These are phyloP conservation scores for Prunus armeniaca DNA, from an alignment of 306 rosid species.

Conservation along the genomic window DNA sequence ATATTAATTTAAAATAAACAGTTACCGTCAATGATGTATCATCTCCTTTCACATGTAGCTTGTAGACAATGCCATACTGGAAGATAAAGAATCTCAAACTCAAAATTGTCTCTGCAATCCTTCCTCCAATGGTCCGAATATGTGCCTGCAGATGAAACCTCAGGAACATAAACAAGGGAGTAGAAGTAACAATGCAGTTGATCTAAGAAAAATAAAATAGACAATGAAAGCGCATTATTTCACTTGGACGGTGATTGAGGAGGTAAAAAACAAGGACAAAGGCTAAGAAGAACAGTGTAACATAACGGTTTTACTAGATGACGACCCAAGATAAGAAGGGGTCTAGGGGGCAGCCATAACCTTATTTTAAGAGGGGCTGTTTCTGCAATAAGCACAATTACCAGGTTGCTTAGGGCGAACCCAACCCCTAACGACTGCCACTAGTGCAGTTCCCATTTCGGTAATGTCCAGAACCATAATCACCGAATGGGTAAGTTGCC, in stretches of 20 bases:
- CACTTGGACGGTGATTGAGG: neutral
- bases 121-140: constrained; percentile 68
- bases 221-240: neutral
- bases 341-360: neutral
- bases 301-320: neutral
- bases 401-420: neutral
- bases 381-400: neutral
- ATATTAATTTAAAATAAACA: constrained; percentile 5
- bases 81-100: constrained; percentile 88
- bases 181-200: neutral
- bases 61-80: constrained; percentile 93
- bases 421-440: neutral
- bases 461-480: neutral
- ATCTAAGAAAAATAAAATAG: neutral
- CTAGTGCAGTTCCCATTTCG: neutral
- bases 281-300: neutral
- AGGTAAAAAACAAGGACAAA: neutral
- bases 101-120: constrained; percentile 81
- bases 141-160: constrained; percentile 51
- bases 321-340: neutral
- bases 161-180: neutral
- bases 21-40: constrained; percentile 80
- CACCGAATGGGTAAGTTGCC: neutral
- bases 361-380: neutral
- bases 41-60: constrained; percentile 56